These are phyloP conservation scores for Suhomyces tanzawaensis DNA, from an alignment of 805 yeast genomes.

Conservation along the genomic window DNA sequence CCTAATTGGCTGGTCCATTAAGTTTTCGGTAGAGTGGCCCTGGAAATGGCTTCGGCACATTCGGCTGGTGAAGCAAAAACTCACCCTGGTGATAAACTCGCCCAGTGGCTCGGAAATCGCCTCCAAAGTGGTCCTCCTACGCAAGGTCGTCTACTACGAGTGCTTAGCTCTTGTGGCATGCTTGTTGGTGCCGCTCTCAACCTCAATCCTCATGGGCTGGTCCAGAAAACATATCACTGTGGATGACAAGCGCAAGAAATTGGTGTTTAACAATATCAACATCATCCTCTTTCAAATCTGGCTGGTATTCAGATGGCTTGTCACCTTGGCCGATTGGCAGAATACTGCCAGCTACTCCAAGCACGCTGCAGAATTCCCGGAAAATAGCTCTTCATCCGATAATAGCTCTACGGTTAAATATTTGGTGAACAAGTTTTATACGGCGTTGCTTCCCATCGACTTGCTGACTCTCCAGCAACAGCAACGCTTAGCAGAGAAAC, in stretches of 20 bases:
- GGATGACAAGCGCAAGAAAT: constrained; percentile 22
- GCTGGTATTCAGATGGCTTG: constrained; percentile 22
- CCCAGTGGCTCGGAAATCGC: background rate
- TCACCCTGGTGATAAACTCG: constrained; percentile 15
- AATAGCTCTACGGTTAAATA: background rate
- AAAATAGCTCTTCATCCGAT: background rate
- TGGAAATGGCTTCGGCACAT: constrained; percentile 39
- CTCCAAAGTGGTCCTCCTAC: constrained; percentile 8
- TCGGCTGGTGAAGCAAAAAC: constrained; percentile 12
- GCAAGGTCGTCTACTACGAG: constrained; percentile 15
- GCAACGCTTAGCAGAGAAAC: background rate
- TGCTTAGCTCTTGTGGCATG: constrained; percentile 23
- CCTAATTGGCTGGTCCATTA: constrained; percentile 33
- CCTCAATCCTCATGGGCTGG: constrained; percentile 27
- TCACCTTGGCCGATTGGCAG: background rate
- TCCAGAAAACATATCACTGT: constrained; percentile 25
- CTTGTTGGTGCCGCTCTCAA: constrained; percentile 23
- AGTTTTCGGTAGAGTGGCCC: constrained; percentile 40
- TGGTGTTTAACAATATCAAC: constrained; percentile 37
- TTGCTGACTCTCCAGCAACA: background rate
- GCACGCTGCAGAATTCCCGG: too few species aligned
- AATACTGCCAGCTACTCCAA: background rate
- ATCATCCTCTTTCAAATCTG: constrained; percentile 34
- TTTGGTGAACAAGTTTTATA: background rate
- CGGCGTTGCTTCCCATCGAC: background rate